Conservation (phyloP, 768 basidiomycete species). For the Roridomyces roridus region DNA sequence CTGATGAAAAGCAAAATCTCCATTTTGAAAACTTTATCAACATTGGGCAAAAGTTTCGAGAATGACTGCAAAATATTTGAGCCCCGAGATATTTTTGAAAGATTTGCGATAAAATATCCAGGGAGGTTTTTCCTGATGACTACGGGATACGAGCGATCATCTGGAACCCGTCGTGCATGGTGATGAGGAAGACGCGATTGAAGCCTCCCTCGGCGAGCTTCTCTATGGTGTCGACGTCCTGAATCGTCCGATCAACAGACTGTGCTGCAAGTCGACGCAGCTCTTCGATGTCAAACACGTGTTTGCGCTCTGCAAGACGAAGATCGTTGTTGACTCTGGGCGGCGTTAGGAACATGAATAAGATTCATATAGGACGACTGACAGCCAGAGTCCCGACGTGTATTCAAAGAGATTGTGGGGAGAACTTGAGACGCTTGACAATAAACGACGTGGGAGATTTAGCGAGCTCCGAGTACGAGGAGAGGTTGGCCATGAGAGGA, state of each 20-base stretch:
- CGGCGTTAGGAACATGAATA: conserved; percentile 24
- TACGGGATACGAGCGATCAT: conserved; percentile 52
- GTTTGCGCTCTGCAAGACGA: conserved; percentile 40
- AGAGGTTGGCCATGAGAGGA: conserved; percentile 26
- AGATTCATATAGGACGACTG: conserved; percentile 33
- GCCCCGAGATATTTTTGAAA: too few relatives aligned
- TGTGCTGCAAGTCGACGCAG: conserved; percentile 41
- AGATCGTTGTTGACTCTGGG: conserved; percentile 35
- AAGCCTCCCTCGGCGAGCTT: conserved; percentile 53
- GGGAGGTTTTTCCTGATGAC: too few relatives aligned
- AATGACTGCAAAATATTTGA: too few relatives aligned
- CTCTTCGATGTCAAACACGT: conserved; percentile 37
- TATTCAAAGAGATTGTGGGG: conserved; percentile 35
- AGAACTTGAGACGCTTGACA: conserved; percentile 31
- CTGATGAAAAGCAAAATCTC: too few relatives aligned
- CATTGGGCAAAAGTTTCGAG: too few relatives aligned
- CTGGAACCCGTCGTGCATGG: conserved; percentile 39
- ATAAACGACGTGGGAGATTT: conserved; percentile 27
- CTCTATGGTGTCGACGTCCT: conserved; percentile 34
- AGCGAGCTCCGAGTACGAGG: conserved; percentile 20
- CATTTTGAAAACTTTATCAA: too few relatives aligned
- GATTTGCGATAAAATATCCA: too few relatives aligned
- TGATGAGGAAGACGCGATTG: conserved; percentile 28
- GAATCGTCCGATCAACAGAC: conserved; percentile 35
- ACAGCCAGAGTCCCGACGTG: conserved; percentile 36